Percentiles rank a stretch among this genome's conserved stretches.
Conservation (phyloP, 495 filamentous ascomycete species). For the Daldinia childiae region DNA sequence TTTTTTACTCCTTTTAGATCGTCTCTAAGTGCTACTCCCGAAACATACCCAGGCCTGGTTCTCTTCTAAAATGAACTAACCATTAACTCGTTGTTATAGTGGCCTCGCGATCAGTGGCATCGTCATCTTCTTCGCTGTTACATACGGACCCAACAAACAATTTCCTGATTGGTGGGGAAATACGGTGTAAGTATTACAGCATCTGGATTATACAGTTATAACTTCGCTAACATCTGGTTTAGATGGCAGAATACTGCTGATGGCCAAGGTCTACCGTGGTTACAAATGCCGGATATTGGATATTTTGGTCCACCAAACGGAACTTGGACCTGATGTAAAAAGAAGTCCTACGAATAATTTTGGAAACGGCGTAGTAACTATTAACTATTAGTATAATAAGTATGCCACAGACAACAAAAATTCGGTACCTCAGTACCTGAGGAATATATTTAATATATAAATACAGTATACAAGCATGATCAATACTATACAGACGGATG, state of each 20-base stretch:
- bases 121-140: constrained; percentile 50
- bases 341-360: no score
- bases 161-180: constrained; percentile 47
- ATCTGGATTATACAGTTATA: neutral
- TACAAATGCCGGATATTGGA: constrained; percentile 53
- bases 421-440: neutral
- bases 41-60: neutral
- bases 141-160: constrained; percentile 43
- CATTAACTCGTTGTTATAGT: neutral
- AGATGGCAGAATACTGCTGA: constrained; percentile 60
- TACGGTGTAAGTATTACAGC: constrained; percentile 38
- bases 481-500: no score
- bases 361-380: neutral
- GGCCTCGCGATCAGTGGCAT: constrained; percentile 47
- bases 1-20: neutral
- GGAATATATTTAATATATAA: no score
- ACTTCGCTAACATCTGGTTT: constrained; percentile 17
- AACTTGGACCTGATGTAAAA: constrained; percentile 46
- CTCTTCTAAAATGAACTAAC: neutral
- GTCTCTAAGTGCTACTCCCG: neutral
- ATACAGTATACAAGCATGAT: no score
- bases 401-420: neutral
- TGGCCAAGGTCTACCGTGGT: constrained; percentile 53
- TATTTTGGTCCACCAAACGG: constrained; percentile 59
- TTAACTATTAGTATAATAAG: neutral